Conservation (phyloP, 305 asterid genomes). For the Salvia sclarea region DNA sequence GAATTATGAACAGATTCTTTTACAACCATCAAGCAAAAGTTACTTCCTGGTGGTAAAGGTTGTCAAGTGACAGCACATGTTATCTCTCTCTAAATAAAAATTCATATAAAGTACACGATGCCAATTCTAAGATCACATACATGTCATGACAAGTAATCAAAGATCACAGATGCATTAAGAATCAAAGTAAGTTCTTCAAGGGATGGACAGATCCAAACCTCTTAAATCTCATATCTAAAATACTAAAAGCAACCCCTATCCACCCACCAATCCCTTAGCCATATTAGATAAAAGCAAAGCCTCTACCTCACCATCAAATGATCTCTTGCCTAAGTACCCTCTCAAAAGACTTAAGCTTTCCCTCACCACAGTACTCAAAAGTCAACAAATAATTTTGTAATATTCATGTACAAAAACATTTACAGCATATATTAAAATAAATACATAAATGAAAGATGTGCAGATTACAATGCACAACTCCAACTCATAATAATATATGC, state of each 20-base stretch:
- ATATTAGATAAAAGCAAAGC: not conserved
- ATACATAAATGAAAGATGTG: not conserved
- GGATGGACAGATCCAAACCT: not conserved
- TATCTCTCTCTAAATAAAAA: too few relatives aligned
- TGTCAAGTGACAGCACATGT: not conserved
- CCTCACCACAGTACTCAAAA: not conserved
- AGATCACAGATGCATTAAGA: conserved; percentile 5
- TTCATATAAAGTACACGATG: not conserved
- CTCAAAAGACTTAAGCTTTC: not conserved
- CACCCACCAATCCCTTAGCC: not conserved
- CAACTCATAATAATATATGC: not conserved
- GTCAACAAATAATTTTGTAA: not conserved
- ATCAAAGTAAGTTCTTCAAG: not conserved
- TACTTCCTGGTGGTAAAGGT: not conserved
- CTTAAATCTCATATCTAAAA: not conserved
- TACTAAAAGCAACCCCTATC: not conserved
- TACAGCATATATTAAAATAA: not conserved
- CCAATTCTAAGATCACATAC: not conserved
- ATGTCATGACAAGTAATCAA: not conserved
- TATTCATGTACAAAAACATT: not conserved
- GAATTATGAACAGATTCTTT: not conserved
- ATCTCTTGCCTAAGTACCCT: not conserved
- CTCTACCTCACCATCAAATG: not conserved
- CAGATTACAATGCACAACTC: not conserved
- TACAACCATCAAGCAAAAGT: conserved; percentile 5